A percentile compares a stretch with the other conserved stretches of the same genome.
Conservation (phyloP, 257 asterid genomes). For the Galeopsis tetrahit region DNA sequence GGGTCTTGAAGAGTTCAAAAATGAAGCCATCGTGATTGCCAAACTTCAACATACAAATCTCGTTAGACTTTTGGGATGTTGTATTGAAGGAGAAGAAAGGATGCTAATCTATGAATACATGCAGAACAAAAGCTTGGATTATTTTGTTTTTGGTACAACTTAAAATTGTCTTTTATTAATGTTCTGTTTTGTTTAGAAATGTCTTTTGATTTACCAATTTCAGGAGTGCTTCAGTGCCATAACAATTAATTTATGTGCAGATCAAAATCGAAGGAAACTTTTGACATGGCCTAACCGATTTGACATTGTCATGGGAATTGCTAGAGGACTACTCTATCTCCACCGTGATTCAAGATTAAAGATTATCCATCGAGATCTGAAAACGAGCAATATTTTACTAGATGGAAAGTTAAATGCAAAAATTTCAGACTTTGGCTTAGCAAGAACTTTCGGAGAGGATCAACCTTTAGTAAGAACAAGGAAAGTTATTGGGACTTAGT, state of each 20-base stretch:
- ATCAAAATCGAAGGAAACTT: constrained; percentile 11
- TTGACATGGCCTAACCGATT: constrained; percentile 40
- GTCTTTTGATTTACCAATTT: not conserved
- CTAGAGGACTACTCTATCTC: constrained; percentile 38
- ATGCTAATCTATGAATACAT: constrained; percentile 49
- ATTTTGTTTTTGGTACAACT: constrained; percentile 42
- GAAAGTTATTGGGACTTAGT: not conserved
- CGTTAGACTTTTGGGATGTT: constrained; percentile 45
- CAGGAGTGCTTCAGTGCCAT: too few relatives aligned
- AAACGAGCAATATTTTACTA: constrained; percentile 19
- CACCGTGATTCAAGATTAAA: constrained; percentile 28
- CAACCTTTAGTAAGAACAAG: not conserved
- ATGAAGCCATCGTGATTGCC: constrained; percentile 42
- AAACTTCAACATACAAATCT: constrained; percentile 53
- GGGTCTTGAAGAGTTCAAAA: constrained; percentile 42
- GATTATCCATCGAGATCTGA: constrained; percentile 18
- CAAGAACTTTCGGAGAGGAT: constrained; percentile 6
- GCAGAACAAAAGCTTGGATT: constrained; percentile 46
- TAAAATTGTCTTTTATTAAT: not conserved
- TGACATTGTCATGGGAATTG: constrained; percentile 36
- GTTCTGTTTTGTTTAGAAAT: too few relatives aligned
- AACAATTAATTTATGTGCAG: constrained; percentile 14
- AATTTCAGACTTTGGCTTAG: constrained; percentile 13
- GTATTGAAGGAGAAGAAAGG: constrained; percentile 28
- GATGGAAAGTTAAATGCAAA: constrained; percentile 11